phyloP scores from a whole-genome alignment of 2,329 filamentous ascomycete species.

The Aspergillus sp. region DNA sequence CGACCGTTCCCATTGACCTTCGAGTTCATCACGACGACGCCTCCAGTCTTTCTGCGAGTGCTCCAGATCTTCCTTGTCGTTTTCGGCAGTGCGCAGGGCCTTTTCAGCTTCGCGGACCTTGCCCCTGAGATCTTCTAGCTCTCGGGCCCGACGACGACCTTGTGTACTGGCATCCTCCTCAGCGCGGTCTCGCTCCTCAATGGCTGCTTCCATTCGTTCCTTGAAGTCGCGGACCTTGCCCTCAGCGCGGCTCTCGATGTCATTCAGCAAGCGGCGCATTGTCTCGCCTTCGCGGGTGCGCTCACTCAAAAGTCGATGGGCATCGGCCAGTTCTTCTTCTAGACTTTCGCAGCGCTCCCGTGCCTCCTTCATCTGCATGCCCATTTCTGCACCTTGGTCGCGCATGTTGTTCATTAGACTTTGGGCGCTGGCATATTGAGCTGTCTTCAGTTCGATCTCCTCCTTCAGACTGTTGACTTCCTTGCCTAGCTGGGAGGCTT shows the following conservation, averaged over 20 bases:
- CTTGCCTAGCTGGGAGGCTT: conserved; percentile 59
- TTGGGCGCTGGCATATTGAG: conserved; percentile 79
- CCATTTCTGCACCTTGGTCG: conserved; percentile 81
- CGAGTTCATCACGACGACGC: conserved; percentile 66
- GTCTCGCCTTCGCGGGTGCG: conserved; percentile 88
- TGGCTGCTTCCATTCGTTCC: conserved; percentile 74
- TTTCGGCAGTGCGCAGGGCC: conserved; percentile 60
- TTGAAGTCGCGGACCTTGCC: conserved; percentile 80
- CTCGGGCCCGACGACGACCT: conserved; percentile 67
- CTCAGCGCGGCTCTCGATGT: conserved; percentile 79
- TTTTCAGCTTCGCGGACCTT: conserved; percentile 76
- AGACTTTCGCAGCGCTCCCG: conserved; percentile 74
- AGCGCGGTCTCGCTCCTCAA: conserved; percentile 88
- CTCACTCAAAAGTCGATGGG: conserved; percentile 77
- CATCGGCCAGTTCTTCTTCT: conserved; percentile 86
- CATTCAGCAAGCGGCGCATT: conserved; percentile 80
- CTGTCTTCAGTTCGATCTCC: conserved; percentile 74
- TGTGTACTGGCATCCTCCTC: conserved; percentile 82
- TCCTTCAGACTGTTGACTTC: conserved; percentile 65
- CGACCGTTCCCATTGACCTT: conserved; percentile 61
- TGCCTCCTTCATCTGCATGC: conserved; percentile 84
- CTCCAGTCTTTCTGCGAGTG: conserved; percentile 67
- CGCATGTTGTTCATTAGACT: conserved; percentile 85
- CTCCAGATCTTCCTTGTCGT: conserved; percentile 74
- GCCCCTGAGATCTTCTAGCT: conserved; percentile 76